Evolutionary conservation across 2,329 filamentous ascomycete genomes (phyloP), one percentile per base, ranked within the genome.

Genomic region (Phaeosphaeria sp.): DNA sequence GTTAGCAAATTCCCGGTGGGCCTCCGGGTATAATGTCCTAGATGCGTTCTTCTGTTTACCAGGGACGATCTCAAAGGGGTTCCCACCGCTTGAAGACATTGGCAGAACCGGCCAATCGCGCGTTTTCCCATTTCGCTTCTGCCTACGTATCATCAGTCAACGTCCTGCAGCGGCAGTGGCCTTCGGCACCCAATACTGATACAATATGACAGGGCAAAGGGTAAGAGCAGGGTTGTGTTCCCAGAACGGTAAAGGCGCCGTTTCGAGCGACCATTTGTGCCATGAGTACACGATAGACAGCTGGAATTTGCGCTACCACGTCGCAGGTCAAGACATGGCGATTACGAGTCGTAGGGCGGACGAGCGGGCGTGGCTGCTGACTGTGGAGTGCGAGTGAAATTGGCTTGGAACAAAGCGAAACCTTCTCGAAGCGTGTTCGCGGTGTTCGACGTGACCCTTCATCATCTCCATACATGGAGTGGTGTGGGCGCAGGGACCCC

Each of bases 391-490:
- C 52, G 27, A 59, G 58, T 58, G 54, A 55, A 39, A 49, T 27
- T 36, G 47, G 55, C 47, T 63, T 62, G 52, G 64, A 71, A 68
- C 30, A 54, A 62, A 65, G 60, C 67, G 63, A 71, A 68, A 69
- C 63, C 64, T 71, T 71, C 67, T 71, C 64, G 68, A 71, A 71
- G 66, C 62, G 61, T 67, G 66, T 68, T 71, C 62, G 63, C 59
- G 63, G 58, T 60, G 56, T 46, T 39, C 36, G 36, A 39, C 36
- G 36, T 39, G 36, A 39, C 36, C 58, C 61, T 65, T 64, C 55
- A 33, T 66, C 60, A 67, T 69, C 56, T 71, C 57, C 53, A 58
- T 52, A 54, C 27, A 50, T 52, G 57, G 54, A 30, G 48, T 58
- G 56, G 59, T 65, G 60, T 56, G 59, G 49, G 51, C 59, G 63